Percentiles rank a stretch among this genome's conserved stretches.
These are phyloP conservation scores for Hypericum androsaemum DNA, from an alignment of 345 rosid genomes.

Conservation along the genomic window DNA sequence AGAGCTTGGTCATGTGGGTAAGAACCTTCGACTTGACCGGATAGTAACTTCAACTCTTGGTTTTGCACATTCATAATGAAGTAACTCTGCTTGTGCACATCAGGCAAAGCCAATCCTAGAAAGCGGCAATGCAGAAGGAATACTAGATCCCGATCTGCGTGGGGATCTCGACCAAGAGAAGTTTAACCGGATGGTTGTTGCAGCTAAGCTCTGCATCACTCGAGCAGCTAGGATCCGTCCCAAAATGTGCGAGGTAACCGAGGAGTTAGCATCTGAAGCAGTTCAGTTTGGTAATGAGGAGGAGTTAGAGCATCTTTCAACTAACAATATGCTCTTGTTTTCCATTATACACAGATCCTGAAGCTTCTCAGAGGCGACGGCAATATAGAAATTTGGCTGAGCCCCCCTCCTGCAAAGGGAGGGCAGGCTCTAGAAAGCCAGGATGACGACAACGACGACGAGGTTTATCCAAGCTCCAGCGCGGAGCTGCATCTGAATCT, in stretches of 20 bases:
- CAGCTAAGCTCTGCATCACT: slow-evolving; percentile 65
- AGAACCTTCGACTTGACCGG: slow-evolving; percentile 14
- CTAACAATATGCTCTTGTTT: neutral
- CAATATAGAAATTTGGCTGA: slow-evolving; percentile 21
- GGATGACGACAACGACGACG: slow-evolving; percentile 46
- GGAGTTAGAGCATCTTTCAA: too few species aligned
- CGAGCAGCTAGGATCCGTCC: slow-evolving; percentile 75
- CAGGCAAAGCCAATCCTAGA: slow-evolving; percentile 76
- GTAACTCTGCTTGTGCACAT: slow-evolving; percentile 15
- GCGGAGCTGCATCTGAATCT: slow-evolving; percentile 49
- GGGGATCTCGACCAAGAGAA: slow-evolving; percentile 44
- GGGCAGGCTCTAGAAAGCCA: slow-evolving; percentile 27
- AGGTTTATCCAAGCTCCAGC: slow-evolving; percentile 67
- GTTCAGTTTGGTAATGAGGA: too few species aligned
- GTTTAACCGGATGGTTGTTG: slow-evolving; percentile 59
- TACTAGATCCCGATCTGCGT: slow-evolving; percentile 57
- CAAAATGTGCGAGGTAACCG: slow-evolving; percentile 51
- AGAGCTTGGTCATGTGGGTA: slow-evolving; percentile 96
- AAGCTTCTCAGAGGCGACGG: slow-evolving; percentile 49
- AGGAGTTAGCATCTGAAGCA: neutral
- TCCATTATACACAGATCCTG: slow-evolving; percentile 36
- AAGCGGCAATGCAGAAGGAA: slow-evolving; percentile 36
- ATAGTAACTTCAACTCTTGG: neutral
- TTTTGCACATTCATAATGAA: neutral
- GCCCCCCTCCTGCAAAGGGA: slow-evolving; percentile 3